Evolutionary conservation across 805 yeast species (phyloP).

Genomic region (Yamadazyma olivae): DNA sequence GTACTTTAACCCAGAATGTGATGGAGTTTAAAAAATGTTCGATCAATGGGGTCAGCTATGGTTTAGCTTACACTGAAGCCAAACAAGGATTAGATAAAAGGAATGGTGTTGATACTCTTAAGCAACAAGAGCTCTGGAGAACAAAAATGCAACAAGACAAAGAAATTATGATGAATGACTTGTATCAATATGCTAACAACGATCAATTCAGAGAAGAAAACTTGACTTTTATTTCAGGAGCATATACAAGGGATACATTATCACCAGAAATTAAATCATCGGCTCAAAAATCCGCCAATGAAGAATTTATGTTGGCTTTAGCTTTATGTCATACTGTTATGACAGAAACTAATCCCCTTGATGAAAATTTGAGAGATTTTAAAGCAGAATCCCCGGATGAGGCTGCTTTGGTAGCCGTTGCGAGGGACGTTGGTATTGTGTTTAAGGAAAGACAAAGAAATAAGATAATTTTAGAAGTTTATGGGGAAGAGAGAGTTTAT

Average conservation of each 20-base stretch:
- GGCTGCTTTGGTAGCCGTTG: conserved; percentile 73
- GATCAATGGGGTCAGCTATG: conserved; percentile 64
- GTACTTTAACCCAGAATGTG: conserved; percentile 77
- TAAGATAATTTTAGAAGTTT: conserved; percentile 40
- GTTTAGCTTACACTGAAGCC: conserved; percentile 76
- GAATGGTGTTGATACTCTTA: conserved; percentile 57
- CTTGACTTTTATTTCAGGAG: conserved; percentile 62
- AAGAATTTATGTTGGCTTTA: conserved; percentile 58
- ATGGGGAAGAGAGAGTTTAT: conserved; percentile 45
- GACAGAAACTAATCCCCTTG: conserved; percentile 47
- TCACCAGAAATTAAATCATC: conserved; percentile 23
- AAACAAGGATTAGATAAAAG: conserved; percentile 69
- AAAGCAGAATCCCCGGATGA: conserved; percentile 87
- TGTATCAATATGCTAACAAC: conserved; percentile 32
- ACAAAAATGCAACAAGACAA: conserved; percentile 41
- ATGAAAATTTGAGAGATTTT: conserved; percentile 43
- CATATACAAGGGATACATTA: conserved; percentile 52
- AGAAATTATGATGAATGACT: conserved; percentile 43
- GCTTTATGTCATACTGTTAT: conserved; percentile 77
- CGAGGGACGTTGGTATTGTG: conserved; percentile 69
- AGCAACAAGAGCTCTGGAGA: conserved; percentile 42
- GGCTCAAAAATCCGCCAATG: conserved; percentile 46
- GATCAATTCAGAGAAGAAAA: conserved; percentile 49
- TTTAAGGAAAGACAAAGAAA: conserved; percentile 53
- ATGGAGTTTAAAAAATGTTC: conserved; percentile 83